Conservation (phyloP, 768 basidiomycete genomes). For the Melanogaster broomeanus region DNA sequence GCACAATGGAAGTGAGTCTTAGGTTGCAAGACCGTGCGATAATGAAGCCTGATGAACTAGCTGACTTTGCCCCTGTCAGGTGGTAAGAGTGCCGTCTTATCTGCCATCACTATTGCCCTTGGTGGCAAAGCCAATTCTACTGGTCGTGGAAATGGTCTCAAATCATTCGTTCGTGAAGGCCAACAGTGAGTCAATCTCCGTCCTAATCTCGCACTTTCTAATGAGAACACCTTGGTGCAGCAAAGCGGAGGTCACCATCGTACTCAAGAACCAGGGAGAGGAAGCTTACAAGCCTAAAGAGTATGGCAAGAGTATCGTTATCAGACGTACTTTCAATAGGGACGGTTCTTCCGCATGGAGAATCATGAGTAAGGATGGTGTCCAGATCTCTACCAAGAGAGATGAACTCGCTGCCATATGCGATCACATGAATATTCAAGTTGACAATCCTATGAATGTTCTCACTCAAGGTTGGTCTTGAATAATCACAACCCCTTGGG, state of each 20-base stretch:
- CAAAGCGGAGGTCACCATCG: conserved; percentile 71
- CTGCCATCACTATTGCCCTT: conserved; percentile 89
- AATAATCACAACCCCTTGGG: neutral
- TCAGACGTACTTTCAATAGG: conserved; percentile 79
- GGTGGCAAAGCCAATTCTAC: conserved; percentile 93
- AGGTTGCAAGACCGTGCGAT: neutral
- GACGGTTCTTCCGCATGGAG: conserved; percentile 81
- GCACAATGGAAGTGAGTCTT: conserved; percentile 84
- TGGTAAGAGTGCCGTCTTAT: conserved; percentile 93
- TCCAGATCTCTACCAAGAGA: conserved; percentile 70
- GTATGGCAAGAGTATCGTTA: conserved; percentile 85
- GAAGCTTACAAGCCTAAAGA: conserved; percentile 84
- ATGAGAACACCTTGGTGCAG: conserved; percentile 41
- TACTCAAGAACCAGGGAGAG: conserved; percentile 86
- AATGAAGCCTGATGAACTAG: neutral
- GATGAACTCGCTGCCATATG: conserved; percentile 87
- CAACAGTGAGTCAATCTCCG: conserved; percentile 53
- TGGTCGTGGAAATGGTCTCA: conserved; percentile 83
- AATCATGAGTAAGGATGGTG: conserved; percentile 70
- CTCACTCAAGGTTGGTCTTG: conserved; percentile 70
- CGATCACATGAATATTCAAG: conserved; percentile 95
- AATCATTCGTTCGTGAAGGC: conserved; percentile 84
- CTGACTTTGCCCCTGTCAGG: conserved; percentile 49
- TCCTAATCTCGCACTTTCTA: neutral
- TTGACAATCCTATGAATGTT: conserved; percentile 95